Evolutionary conservation across 495 filamentous ascomycete genomes (phyloP).

Genomic region (Penicillium lagena): DNA sequence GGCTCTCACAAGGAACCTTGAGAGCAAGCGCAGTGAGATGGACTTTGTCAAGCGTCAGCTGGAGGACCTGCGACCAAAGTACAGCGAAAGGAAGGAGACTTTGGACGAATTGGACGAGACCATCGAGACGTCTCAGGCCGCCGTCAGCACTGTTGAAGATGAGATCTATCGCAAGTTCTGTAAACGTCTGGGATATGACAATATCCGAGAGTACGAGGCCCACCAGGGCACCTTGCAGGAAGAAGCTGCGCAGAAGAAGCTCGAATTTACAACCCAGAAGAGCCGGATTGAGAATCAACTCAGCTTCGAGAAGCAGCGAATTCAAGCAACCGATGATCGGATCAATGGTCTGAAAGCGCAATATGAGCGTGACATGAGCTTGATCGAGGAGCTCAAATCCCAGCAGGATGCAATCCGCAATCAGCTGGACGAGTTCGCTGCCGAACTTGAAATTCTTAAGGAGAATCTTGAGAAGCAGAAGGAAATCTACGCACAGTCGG

Average conservation of each 20-base stretch:
- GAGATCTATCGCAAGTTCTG: constrained; percentile 86
- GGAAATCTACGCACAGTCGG: constrained; percentile 57
- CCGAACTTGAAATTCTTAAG: constrained; percentile 69
- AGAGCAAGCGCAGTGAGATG: constrained; percentile 79
- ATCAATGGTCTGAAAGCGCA: constrained; percentile 60
- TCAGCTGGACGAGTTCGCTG: constrained; percentile 62
- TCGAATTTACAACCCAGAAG: constrained; percentile 80
- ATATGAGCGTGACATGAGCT: constrained; percentile 53
- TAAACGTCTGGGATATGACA: constrained; percentile 73
- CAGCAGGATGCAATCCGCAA: constrained; percentile 71
- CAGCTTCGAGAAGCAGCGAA: constrained; percentile 66
- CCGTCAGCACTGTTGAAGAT: constrained; percentile 82
- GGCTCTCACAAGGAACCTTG: constrained; percentile 77
- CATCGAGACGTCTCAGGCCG: constrained; percentile 63
- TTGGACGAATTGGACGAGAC: constrained; percentile 59
- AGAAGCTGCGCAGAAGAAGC: constrained; percentile 77
- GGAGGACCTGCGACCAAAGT: constrained; percentile 69
- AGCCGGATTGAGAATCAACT: constrained; percentile 72
- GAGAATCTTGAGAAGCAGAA: constrained; percentile 64
- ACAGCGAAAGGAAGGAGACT: constrained; percentile 59
- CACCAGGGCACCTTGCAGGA: constrained; percentile 89
- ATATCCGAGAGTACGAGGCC: constrained; percentile 87
- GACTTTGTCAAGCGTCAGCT: constrained; percentile 64
- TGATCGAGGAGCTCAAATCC: constrained; percentile 61
- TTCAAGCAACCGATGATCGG: constrained; percentile 61